Evolutionary conservation across 1,139 yeast species (phyloP), one percentile per base, ranked within the genome.

Genomic region (Magnusiomyces sp.): DNA sequence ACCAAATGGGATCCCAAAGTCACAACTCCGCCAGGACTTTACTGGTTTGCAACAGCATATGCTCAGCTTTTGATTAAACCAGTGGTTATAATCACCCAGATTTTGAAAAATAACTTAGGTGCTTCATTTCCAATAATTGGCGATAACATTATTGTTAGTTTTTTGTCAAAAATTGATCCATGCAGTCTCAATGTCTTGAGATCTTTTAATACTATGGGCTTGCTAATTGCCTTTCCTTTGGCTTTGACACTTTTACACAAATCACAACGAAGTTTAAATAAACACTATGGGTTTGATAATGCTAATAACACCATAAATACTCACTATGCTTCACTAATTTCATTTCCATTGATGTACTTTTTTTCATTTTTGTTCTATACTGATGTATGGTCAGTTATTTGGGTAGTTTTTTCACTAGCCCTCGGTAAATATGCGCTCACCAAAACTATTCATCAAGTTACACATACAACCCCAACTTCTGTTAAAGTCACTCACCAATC

Each of bases 21-120:
- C 63, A 92, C 98, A 2, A 92, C 98, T 0, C 98, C 98, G 1
- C 98, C 98, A 1, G 99, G 98, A 0, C 69, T 92, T 37, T 92
- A 92, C 61, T 56, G 75, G 9, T 60, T 89, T 10, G 95, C 90
- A 1, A 75, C 74, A 55, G 48, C 67, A 4, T 79, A 73, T 60
- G 64, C 75, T 45, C 66, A 73, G 53, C 27, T 67, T 1, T 41
- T 71, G 5, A 6, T 39, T 6, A 31, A 27, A 5, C 42, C 42
- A 4, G n/a, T 39, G 13, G 31, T 39, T 3, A 13, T 4, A n/a
- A 10, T 20, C 2, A 6, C 17, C 31, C n/a, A 39, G 31, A 13
- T 16, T 19, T n/a, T 16, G 6, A 23, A 23, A 23, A 5, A 23
- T 7, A 23, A 23, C 29, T 5, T 23, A 23, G 29, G 29, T 7